Evolutionary conservation across 2,329 filamentous ascomycete genomes (phyloP), one percentile per base, ranked within the genome.

Genomic region (Alternaria postmessia): DNA sequence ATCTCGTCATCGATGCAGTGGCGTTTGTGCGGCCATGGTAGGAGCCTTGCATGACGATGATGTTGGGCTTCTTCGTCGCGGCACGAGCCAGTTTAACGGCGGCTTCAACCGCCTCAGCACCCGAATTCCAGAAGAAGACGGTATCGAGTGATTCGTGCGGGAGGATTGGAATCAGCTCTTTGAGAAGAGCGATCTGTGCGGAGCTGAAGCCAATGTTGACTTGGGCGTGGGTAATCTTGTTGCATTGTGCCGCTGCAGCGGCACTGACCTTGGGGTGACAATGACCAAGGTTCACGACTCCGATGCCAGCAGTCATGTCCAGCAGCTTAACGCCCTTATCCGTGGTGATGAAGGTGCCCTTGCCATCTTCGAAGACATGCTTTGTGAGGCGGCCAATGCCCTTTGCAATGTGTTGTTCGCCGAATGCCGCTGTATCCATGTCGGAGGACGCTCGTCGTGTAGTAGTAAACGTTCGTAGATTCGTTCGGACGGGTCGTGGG

Each of bases 11-110:
- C 4, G 71, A 71, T 12, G 71, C 65, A 22, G 71, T 74, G 12
- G 71, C 70, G 20, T 70, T 72, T 18, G 71, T 74, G 24, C 71
- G 70, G 30, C 71, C 71, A 22, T 74, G 71, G 59, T 74, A 74
- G 20, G 69, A 72, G 38, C 71, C 71, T 36, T 74, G 71, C 71
- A 74, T 73, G 16, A 74, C 71, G n/a, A 74, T 73, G 44, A 74
- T 65, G 44, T 74, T 74, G 9, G 69, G 68, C 56, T 74, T 74
- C 62, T 72, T 73, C 9, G 70, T 74, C 5, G 70, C 71, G 6
- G 65, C 69, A n/a, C 71, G 67, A 26, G 69, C 66, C 12, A 74
- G 54, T 54, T 74, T 74, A 2, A 74, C 70, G 16, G 71, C 66
- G 16, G 71, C 70, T 49, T 74, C 71, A 4, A 74, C 71, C 4